Percentiles rank a stretch among this genome's conserved stretches.
Evolutionary conservation across 371 early-diverging fungal species (phyloP).

Genomic region (Apophysomyces elegans): DNA sequence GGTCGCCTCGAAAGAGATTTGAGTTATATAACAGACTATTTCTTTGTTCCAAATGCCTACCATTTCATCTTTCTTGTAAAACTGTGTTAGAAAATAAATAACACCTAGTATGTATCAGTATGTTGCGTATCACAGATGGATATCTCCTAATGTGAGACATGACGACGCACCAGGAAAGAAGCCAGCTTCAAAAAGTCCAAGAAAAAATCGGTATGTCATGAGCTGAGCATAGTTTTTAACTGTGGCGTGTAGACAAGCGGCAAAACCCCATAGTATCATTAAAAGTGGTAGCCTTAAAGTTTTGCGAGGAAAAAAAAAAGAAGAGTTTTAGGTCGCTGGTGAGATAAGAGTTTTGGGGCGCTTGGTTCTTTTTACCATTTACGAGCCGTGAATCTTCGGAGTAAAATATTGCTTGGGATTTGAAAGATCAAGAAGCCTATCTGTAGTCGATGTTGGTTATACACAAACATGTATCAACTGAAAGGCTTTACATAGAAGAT

Average conservation of each 20-base stretch:
- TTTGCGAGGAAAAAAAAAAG: not conserved
- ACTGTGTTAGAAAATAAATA: slow-evolving; percentile 44
- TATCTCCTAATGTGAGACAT: no score
- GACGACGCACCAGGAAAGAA: slow-evolving; percentile 41
- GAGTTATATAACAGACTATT: not conserved
- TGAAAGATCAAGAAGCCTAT: slow-evolving; percentile 50
- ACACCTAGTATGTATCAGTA: slow-evolving; percentile 23
- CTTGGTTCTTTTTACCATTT: slow-evolving; percentile 31
- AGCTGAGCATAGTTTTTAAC: slow-evolving; percentile 36
- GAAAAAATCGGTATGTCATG: slow-evolving; percentile 40
- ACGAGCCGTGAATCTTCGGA: slow-evolving; percentile 44
- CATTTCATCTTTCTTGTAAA: slow-evolving; percentile 54
- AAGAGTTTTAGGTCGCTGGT: not conserved
- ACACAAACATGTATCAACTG: not conserved
- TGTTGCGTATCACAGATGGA: no score
- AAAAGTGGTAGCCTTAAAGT: slow-evolving; percentile 42
- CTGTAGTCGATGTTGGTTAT: slow-evolving; percentile 14
- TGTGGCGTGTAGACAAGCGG: slow-evolving; percentile 42
- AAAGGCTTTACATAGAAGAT: slow-evolving; percentile 41
- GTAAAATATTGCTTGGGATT: slow-evolving; percentile 51
- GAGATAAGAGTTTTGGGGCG: not conserved
- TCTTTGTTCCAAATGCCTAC: slow-evolving; percentile 6
- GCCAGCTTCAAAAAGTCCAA: slow-evolving; percentile 51
- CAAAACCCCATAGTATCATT: slow-evolving; percentile 47
- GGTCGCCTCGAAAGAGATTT: slow-evolving; percentile 31